phyloP scores from a whole-genome alignment of 139 green algal species.

The Mychonastes homosphaera region DNA sequence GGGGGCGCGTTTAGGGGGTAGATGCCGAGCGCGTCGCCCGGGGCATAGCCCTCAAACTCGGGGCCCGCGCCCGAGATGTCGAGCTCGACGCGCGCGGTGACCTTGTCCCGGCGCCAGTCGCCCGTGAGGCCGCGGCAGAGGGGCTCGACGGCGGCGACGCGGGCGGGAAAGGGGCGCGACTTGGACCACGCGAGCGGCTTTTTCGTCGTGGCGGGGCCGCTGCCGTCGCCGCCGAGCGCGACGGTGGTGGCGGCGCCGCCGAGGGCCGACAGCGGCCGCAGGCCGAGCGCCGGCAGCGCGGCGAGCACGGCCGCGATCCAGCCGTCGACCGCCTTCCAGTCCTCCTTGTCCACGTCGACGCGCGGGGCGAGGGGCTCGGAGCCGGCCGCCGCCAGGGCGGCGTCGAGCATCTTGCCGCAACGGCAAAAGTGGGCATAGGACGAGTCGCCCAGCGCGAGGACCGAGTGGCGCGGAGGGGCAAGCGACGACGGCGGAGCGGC shows the following conservation, averaged over 20 bases:
- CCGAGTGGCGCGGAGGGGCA: constrained; percentile 35
- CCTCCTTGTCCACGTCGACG: constrained; percentile 69
- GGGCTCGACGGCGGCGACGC: constrained; percentile 45
- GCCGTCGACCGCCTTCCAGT: constrained; percentile 57
- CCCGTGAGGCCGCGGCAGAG: constrained; percentile 55
- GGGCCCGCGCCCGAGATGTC: constrained; percentile 38
- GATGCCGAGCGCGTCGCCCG: constrained; percentile 76
- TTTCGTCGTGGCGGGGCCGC: constrained; percentile 7
- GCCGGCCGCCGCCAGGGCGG: constrained; percentile 36
- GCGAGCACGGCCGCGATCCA: constrained; percentile 49
- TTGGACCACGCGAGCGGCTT: constrained; percentile 62
- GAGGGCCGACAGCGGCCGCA: too few relatives aligned
- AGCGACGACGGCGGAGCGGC: too few relatives aligned
- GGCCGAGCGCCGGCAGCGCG: constrained; percentile 27
- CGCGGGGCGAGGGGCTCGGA: constrained; percentile 26
- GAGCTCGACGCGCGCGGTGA: constrained; percentile 70
- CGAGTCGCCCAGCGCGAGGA: constrained; percentile 74
- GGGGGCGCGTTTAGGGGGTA: constrained; percentile 56
- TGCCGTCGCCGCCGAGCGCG: neutral
- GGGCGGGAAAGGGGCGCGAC: constrained; percentile 45
- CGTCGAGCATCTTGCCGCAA: constrained; percentile 68
- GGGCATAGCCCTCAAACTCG: constrained; percentile 57
- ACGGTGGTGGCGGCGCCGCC: neutral
- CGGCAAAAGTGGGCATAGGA: constrained; percentile 79
- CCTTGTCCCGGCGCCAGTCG: constrained; percentile 54